Percentiles rank a stretch among this genome's conserved stretches.
Conservation (phyloP, 331 rosid species). For the Cydonia oblonga region DNA sequence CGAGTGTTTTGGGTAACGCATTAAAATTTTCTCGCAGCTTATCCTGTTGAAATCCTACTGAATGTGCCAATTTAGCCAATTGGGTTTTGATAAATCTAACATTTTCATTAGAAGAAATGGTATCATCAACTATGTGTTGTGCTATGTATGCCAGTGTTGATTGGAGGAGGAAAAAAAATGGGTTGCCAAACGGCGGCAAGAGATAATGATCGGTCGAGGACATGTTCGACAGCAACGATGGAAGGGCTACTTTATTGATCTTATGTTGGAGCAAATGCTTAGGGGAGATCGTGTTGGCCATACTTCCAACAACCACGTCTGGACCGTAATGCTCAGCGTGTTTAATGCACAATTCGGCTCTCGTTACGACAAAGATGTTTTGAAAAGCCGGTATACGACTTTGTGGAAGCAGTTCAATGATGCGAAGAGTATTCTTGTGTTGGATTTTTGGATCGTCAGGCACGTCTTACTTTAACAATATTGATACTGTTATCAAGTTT, state of each 20-base stretch:
- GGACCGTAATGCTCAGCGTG: slow-evolving; percentile 56
- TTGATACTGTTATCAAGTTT: too few species aligned
- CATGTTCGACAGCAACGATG: slow-evolving; percentile 61
- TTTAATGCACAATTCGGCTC: slow-evolving; percentile 54
- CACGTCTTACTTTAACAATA: too few species aligned
- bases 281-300: slow-evolving; percentile 57
- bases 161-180: slow-evolving; percentile 28
- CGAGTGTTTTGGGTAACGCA: too few species aligned
- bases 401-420: slow-evolving; percentile 79
- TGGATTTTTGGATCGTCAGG: too few species aligned
- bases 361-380: slow-evolving; percentile 60
- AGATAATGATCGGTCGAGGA: slow-evolving; percentile 53
- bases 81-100: too few species aligned
- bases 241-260: slow-evolving; percentile 58
- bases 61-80: background rate
- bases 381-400: slow-evolving; percentile 57
- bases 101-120: too few species aligned
- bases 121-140: background rate
- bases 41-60: background rate
- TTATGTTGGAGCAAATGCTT: slow-evolving; percentile 66
- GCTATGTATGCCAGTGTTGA: background rate
- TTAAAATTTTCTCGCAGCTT: too few species aligned
- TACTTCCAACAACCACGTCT: slow-evolving; percentile 61
- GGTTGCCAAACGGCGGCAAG: slow-evolving; percentile 25
- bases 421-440: slow-evolving; percentile 43